Evolutionary conservation across 345 rosid genomes (phyloP), one percentile per base, ranked within the genome.

Genomic region (Gossypium longicalyx): DNA sequence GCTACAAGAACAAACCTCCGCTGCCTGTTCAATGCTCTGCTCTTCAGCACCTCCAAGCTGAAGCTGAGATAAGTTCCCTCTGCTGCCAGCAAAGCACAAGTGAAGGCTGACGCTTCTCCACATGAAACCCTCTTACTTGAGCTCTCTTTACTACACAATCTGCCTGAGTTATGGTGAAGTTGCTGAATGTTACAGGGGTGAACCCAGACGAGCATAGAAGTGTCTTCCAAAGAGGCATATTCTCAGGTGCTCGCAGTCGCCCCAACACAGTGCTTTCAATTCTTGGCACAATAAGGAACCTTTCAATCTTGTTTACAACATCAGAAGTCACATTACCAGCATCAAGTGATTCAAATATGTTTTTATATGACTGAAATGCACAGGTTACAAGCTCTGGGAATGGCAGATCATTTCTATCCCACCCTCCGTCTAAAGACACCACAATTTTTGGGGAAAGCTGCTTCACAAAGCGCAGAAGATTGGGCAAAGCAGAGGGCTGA

Each of bases 81-180:
- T 62, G 80, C 80, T 83, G 87, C 89, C 89, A 86, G 70, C 76
- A 86, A n/a, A 86, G 87, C 70, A 83, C 85, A 27, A 86, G 87
- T 49, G 79, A 81, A 29, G 84, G 76, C 73, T 81, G 87, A 16
- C 77, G 80, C 86, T 84, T 86, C 81, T 86, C 89, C 49, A 86
- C 85, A 60, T 83, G 87, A 81, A 86, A 86, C 23, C 87, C 89
- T 78, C 82, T 84, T 20, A 67, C 85, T 38, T 81, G 86, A 67
- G 81, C 77, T 80, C 89, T 81, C 77, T 84, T 82, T 58, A 86
- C 77, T 69, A 86, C 71, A 61, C 83, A 84, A 47, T 86, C 89
- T 9, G 89, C 89, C 75, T 86, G 89, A 72, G 85, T 81, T 76
- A 81, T 87, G 0, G 89, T 64, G 75, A 84, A 84, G 75, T 83